Base-by-base conservation (phyloP, 805 yeast genomes). In the Saccharomycopsis microspora region DNA sequence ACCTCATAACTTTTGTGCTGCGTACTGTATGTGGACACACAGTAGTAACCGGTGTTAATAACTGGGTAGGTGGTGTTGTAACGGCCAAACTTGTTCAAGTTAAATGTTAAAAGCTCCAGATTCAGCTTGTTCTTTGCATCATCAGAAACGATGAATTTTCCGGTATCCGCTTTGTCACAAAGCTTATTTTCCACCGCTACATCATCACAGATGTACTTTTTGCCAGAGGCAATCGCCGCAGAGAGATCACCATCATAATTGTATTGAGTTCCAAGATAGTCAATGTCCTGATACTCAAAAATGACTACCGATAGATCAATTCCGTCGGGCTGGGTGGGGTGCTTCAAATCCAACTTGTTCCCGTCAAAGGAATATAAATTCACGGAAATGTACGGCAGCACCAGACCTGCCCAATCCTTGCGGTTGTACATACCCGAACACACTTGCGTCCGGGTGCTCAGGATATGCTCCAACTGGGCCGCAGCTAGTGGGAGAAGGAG, bases 401-500 rank as follows among this genome's bases (percentile, higher is more conserved):
- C 64, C 30, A 72, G 70, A 35, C 98, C 98, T 43, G 87, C 83
- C 89, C 95, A 85, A 59, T 89, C 95, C 42, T 76, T 70, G 56
- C 80, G 80, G 48, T 89, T 75, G 65, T 90, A 90, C 80, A 90
- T 82, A 35, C 98, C 98, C 4, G 88, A 73, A 62, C 98, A 90
- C 30, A 77, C 76, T 58, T 85, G 93, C 11, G 80, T 69, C 43
- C 74, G 65, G 7, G 58, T 64, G 10, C 73, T 62, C 42, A 74
- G 72, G 54, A 86, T 69, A 30, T 59, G 59, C 32, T 73, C 82
- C 58, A 66, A 63, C 19, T 19, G 19, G 19, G 19, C 19, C 19
- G 19, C 19, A 19, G 19, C 19, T 19, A 19, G 19, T 19, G 19
- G 19, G 19, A 19, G 19, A 19, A 19, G 19, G 19, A 19, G 19